Conservation (phyloP, 371 early-diverging fungal species). For the Blakeslea trispora region DNA sequence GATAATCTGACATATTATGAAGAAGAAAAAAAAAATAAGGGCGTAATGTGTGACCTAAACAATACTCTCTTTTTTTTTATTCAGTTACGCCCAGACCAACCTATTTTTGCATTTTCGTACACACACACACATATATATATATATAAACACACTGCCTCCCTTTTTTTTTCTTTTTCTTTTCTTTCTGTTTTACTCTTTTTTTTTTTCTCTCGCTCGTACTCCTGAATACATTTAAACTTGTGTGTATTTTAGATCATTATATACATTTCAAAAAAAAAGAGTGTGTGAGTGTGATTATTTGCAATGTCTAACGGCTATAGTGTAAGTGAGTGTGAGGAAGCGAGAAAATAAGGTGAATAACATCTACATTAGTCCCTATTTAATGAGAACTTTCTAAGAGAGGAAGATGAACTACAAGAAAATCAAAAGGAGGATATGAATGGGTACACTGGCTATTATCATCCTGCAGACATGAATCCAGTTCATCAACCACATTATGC, state of each 20-base stretch:
- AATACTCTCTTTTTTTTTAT: neutral
- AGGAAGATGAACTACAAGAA: conserved; percentile 3
- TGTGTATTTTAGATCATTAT: no score
- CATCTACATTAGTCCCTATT: conserved; percentile 15
- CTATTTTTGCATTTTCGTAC: neutral
- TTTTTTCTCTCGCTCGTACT: no score
- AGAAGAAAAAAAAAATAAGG: conserved; percentile 6
- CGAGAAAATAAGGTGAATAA: no score
- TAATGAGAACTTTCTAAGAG: conserved; percentile 13
- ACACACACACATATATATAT: neutral
- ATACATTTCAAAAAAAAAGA: no score
- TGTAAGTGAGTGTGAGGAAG: neutral
- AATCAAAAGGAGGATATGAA: conserved; percentile 10
- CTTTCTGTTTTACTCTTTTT: conserved; percentile 9
- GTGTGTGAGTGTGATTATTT: no score
- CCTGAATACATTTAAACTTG: no score
- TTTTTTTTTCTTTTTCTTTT: conserved; percentile 11
- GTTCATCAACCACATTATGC: conserved; percentile 32
- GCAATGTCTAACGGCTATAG: neutral
- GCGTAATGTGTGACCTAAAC: neutral
- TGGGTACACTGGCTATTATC: conserved; percentile 8
- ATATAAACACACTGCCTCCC: neutral
- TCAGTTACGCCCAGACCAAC: conserved; percentile 1
- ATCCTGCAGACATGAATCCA: conserved; percentile 11
- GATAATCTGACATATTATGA: conserved; percentile 16